Percentiles rank a stretch among this genome's conserved stretches.
Evolutionary conservation across 139 green algal species (phyloP).

Genomic region (Coelastrella sp.): DNA sequence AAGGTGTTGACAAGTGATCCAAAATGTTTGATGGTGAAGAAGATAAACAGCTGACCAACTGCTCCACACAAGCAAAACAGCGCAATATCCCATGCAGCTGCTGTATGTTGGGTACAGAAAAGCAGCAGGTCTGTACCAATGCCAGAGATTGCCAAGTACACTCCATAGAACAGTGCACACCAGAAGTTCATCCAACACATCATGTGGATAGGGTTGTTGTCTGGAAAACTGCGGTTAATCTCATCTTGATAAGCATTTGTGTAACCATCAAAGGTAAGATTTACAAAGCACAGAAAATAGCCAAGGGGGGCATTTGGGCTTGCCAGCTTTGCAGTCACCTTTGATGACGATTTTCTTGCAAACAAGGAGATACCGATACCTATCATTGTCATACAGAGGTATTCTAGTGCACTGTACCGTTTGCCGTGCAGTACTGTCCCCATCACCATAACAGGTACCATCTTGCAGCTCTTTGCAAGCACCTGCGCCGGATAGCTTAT

Average conservation of each 20-base stretch:
- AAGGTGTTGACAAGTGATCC: slow-evolving; percentile 92
- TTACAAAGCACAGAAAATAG: slow-evolving; percentile 92
- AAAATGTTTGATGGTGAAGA: slow-evolving; percentile 95
- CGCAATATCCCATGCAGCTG: slow-evolving; percentile 80
- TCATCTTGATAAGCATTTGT: slow-evolving; percentile 94
- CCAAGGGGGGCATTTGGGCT: slow-evolving; percentile 88
- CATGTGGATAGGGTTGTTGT: slow-evolving; percentile 86
- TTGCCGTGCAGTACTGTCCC: slow-evolving; percentile 88
- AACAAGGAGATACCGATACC: slow-evolving; percentile 87
- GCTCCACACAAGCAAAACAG: slow-evolving; percentile 96
- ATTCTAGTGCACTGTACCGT: slow-evolving; percentile 89
- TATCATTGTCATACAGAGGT: slow-evolving; percentile 88
- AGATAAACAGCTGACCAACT: slow-evolving; percentile 98
- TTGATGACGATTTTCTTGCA: slow-evolving; percentile 59
- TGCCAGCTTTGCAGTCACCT: slow-evolving; percentile 78
- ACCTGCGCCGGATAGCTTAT: slow-evolving; percentile 95
- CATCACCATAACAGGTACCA: slow-evolving; percentile 97
- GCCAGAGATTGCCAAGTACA: slow-evolving; percentile 65
- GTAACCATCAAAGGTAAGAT: slow-evolving; percentile 96
- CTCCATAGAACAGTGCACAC: slow-evolving; percentile 78
- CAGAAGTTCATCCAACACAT: slow-evolving; percentile 99
- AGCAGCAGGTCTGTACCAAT: slow-evolving; percentile 64
- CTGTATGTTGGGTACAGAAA: slow-evolving; percentile 81
- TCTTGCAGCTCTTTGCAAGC: slow-evolving; percentile 98
- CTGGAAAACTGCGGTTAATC: slow-evolving; percentile 79